Evolutionary conservation across 73 alveolate genomes (phyloP).

Genomic region (Paramecium caudatum): DNA sequence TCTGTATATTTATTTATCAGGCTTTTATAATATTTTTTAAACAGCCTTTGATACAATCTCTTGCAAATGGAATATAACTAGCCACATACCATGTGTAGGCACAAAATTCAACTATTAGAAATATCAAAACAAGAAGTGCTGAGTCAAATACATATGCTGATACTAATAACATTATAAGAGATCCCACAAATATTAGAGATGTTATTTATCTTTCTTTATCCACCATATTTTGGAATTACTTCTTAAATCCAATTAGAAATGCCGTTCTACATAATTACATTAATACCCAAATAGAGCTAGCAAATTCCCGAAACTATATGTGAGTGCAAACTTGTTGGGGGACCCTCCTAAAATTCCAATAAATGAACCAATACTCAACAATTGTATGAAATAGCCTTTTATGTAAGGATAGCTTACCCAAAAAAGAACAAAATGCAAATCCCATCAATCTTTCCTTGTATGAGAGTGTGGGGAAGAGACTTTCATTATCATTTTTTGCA

Average conservation of each 20-base stretch:
- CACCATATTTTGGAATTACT: slow-evolving; percentile 85
- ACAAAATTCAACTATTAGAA: slow-evolving; percentile 80
- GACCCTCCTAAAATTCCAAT: slow-evolving; percentile 87
- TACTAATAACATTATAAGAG: slow-evolving; percentile 82
- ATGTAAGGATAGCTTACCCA: slow-evolving; percentile 48
- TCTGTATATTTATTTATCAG: neutral
- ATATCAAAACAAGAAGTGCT: slow-evolving; percentile 81
- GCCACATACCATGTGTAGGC: slow-evolving; percentile 90
- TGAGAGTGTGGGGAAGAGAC: slow-evolving; percentile 86
- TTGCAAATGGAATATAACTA: slow-evolving; percentile 90
- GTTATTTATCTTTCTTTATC: slow-evolving; percentile 87
- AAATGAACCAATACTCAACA: slow-evolving; percentile 85
- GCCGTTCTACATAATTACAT: slow-evolving; percentile 76
- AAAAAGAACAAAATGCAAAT: slow-evolving; percentile 84
- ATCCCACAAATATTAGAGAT: slow-evolving; percentile 80
- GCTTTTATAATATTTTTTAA: slow-evolving; percentile 67
- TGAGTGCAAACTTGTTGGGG: slow-evolving; percentile 88
- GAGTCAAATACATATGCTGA: slow-evolving; percentile 81
- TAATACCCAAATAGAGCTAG: slow-evolving; percentile 81
- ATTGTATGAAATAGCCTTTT: slow-evolving; percentile 81
- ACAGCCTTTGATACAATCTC: slow-evolving; percentile 84
- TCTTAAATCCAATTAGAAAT: slow-evolving; percentile 87
- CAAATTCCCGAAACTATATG: slow-evolving; percentile 89
- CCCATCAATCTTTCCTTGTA: slow-evolving; percentile 89
- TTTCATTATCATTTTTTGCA: slow-evolving; percentile 81